Evolutionary conservation across 2,329 filamentous ascomycete species (phyloP).

Genomic region (Colletotrichum abscissum): DNA sequence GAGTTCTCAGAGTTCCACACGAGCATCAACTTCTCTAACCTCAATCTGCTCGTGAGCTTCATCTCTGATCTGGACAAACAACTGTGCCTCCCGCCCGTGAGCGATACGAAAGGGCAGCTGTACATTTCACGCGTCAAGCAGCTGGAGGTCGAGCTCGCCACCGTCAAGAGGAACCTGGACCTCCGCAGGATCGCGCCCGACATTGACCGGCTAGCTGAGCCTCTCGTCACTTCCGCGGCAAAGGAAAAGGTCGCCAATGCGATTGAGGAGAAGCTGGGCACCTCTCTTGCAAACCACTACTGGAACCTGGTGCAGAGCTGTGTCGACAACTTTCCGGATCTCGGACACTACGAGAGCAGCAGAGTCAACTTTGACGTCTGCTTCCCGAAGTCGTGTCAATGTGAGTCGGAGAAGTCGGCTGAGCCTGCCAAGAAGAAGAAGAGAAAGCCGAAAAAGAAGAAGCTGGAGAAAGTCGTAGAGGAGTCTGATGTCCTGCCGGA

Average conservation of each 20-base stretch:
- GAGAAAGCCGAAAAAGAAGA: slow-evolving; percentile 48
- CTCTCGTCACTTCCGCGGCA: not conserved
- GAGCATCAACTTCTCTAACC: not conserved
- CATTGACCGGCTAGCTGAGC: not conserved
- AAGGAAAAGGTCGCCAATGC: not conserved
- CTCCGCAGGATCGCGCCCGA: not conserved
- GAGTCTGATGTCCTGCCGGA: too few species aligned
- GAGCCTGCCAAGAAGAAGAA: slow-evolving; percentile 40
- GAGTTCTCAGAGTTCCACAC: not conserved
- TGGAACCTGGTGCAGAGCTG: not conserved
- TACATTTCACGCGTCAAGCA: not conserved
- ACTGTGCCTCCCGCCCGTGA: not conserved
- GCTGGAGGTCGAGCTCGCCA: not conserved
- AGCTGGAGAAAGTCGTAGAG: slow-evolving; percentile 56
- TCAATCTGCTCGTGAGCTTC: not conserved
- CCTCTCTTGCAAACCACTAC: not conserved
- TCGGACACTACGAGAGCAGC: not conserved
- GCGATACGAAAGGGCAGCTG: not conserved
- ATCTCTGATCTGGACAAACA: not conserved
- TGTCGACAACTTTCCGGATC: not conserved
- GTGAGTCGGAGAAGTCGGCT: not conserved
- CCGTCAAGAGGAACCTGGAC: not conserved
- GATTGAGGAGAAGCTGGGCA: not conserved
- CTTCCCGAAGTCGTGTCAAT: not conserved
- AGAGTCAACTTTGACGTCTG: not conserved